Evolutionary conservation across 306 rosid species (phyloP).

Genomic region (Casuarina cunninghamiana): DNA sequence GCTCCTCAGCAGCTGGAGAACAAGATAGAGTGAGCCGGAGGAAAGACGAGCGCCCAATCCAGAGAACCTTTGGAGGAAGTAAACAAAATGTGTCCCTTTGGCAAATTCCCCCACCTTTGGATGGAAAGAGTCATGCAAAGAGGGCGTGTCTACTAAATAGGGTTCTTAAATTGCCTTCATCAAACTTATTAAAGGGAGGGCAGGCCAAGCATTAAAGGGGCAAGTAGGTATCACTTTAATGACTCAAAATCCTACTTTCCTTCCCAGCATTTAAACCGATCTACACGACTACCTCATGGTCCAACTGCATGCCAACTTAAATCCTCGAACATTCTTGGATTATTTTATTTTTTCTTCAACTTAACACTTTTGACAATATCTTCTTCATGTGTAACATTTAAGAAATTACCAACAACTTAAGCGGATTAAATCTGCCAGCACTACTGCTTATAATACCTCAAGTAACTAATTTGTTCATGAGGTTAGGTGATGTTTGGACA

Average conservation of each 20-base stretch:
- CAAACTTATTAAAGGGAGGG: slow-evolving; percentile 29
- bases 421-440: neutral
- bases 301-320: slow-evolving; percentile 9
- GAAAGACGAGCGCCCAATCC: neutral
- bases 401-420: neutral
- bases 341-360: neutral
- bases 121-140: slow-evolving; percentile 25
- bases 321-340: neutral
- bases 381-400: neutral
- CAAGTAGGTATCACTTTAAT: slow-evolving; percentile 46
- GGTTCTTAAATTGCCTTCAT: slow-evolving; percentile 28
- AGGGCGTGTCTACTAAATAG: slow-evolving; percentile 18
- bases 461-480: too few relatives aligned
- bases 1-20: neutral
- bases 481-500: too few relatives aligned
- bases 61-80: neutral
- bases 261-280: slow-evolving; percentile 35
- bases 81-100: neutral
- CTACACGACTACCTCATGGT: slow-evolving; percentile 33
- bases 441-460: too few relatives aligned
- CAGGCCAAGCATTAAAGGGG: slow-evolving; percentile 42
- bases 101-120: neutral
- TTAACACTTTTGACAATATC: neutral
- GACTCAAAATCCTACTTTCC: slow-evolving; percentile 36
- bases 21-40: neutral